Base-by-base conservation (phyloP, 352 stramenopile species). In the Elongisporangium senticosum region DNA sequence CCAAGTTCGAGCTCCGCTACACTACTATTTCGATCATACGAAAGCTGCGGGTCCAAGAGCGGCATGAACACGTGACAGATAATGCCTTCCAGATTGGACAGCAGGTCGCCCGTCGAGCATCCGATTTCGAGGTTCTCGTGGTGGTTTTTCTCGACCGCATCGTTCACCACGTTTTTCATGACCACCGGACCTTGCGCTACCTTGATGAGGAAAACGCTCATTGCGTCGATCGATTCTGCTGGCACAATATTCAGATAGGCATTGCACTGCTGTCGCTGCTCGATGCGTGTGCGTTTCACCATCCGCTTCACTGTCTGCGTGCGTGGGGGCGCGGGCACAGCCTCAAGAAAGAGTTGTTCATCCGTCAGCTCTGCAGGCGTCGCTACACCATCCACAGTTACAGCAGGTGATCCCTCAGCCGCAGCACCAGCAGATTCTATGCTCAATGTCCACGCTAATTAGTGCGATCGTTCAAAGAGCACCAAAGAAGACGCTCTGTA, bases 11-110 rank as follows among this genome's bases (percentile, higher is more conserved):
- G 33, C 8, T 43, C 33, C 7, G 33, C 33, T 15, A 43, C 11
- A 17, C 33, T 43, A 17, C 33, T 14, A 17, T 43, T 43, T 4
- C 33, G 33, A 43, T 43, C 33, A 17, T 61, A 61, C 0, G 79
- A 81, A 4, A 93, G 63, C 33, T 90, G 81, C 1, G 83, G 76
- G 47, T 94, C 84, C 11, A 97, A 55, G 19, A 97, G 67, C 6
- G 89, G 89, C 68, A 96, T 87, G 71, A 95, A 96, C 4, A 97
- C 86, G 52, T 97, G 81, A 52, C 80, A 92, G 39, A 97, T 86
- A 33, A 96, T 73, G 13, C 87, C 86, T 55, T 92, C 85, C 13
- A 96, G 70, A 65, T 96, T 95, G 8, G 74, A 76, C 39, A 96
- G 55, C 19, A 94, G 56, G 57, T 96, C 85, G 13, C 87, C 88